Evolutionary conservation across 495 filamentous ascomycete genomes (phyloP).

Genomic region (Tuber aestivum): DNA sequence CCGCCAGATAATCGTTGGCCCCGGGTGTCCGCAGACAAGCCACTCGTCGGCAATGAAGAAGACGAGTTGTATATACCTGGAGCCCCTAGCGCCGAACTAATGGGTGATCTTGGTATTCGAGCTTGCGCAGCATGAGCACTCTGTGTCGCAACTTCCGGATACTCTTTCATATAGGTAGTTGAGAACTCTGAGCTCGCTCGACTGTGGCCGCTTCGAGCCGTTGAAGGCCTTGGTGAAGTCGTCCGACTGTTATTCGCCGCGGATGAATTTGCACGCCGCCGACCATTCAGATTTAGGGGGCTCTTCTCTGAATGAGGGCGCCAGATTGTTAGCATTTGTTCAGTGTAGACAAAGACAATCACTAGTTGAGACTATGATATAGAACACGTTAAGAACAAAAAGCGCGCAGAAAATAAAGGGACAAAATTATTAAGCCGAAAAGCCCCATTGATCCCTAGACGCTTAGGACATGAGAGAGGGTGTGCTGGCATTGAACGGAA

Average conservation of each 20-base stretch:
- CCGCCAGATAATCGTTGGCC: constrained; percentile 21
- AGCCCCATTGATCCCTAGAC: constrained; percentile 24
- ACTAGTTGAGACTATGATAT: constrained; percentile 17
- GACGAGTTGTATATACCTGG: constrained; percentile 20
- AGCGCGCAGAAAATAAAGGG: constrained; percentile 15
- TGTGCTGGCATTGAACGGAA: constrained; percentile 36
- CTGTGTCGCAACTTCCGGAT: constrained; percentile 26
- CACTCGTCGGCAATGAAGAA: constrained; percentile 13
- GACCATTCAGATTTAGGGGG: constrained; percentile 42
- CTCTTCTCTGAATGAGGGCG: constrained; percentile 38
- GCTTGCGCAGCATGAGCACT: constrained; percentile 17
- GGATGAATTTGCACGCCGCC: constrained; percentile 44
- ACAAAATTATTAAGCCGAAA: constrained; percentile 17
- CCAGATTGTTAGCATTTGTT: constrained; percentile 41
- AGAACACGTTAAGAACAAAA: constrained; percentile 14
- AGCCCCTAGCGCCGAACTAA: constrained; percentile 27
- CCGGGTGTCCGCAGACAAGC: constrained; percentile 18
- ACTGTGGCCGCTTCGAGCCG: constrained; percentile 52
- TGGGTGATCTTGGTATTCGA: constrained; percentile 30
- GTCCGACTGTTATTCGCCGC: constrained; percentile 39
- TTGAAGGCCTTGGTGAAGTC: constrained; percentile 42
- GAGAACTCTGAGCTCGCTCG: constrained; percentile 62
- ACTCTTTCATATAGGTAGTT: constrained; percentile 39
- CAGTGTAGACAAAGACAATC: constrained; percentile 4
- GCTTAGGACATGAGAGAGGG: constrained; percentile 12